These are phyloP conservation scores for Schizosaccharomyces osmophilus DNA, from an alignment of 805 yeast species.

Conservation along the genomic window DNA sequence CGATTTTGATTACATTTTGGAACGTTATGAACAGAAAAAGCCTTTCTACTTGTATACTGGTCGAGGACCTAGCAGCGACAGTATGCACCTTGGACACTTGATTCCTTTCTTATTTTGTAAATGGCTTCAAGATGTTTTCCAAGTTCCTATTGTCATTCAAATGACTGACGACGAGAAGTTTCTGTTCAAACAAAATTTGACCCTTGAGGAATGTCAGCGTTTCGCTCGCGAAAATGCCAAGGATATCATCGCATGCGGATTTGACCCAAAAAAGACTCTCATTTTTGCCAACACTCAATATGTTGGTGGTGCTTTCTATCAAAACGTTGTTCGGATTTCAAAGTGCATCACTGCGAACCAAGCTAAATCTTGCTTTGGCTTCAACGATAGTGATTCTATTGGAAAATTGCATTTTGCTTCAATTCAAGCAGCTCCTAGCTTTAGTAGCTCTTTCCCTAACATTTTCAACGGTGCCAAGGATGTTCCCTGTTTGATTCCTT, in stretches of 20 bases:
- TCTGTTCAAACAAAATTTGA: slow-evolving; percentile 70
- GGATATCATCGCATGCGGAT: slow-evolving; percentile 84
- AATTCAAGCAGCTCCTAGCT: slow-evolving; percentile 84
- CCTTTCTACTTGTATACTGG: slow-evolving; percentile 92
- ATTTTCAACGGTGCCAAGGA: slow-evolving; percentile 65
- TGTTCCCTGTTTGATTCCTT: slow-evolving; percentile 90
- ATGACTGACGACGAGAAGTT: slow-evolving; percentile 77
- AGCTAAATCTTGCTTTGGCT: slow-evolving; percentile 90
- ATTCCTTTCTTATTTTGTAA: slow-evolving; percentile 54
- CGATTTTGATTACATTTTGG: slow-evolving; percentile 37
- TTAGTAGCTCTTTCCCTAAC: slow-evolving; percentile 88
- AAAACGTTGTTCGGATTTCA: slow-evolving; percentile 74
- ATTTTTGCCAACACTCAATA: slow-evolving; percentile 79
- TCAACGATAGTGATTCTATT: slow-evolving; percentile 79
- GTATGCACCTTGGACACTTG: slow-evolving; percentile 93
- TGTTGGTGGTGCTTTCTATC: slow-evolving; percentile 86
- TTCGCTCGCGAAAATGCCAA: slow-evolving; percentile 67
- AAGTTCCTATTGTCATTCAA: slow-evolving; percentile 81
- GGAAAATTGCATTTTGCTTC: slow-evolving; percentile 91
- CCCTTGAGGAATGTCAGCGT: slow-evolving; percentile 64
- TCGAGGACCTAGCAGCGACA: slow-evolving; percentile 83
- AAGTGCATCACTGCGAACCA: slow-evolving; percentile 93
- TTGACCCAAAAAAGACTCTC: slow-evolving; percentile 82
- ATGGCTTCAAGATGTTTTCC: slow-evolving; percentile 95
- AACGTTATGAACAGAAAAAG: slow-evolving; percentile 78